phyloP scores from a whole-genome alignment of 768 basidiomycete species.

The Cystobasidium tubakii region DNA sequence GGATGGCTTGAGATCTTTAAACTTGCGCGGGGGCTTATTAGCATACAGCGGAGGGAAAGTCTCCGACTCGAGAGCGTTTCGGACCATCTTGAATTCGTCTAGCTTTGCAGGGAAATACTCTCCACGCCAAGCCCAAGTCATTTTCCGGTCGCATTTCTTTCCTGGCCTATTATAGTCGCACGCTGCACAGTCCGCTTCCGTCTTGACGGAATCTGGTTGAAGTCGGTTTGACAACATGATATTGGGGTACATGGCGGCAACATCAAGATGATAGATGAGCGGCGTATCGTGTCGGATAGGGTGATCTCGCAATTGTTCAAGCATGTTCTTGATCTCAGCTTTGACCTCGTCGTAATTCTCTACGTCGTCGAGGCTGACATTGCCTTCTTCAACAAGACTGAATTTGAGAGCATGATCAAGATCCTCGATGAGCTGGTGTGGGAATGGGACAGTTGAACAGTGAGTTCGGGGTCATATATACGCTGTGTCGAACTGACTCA shows the following conservation, averaged over 20 bases:
- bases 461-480: too few species aligned
- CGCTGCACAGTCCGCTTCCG: conserved; percentile 91
- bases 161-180: conserved; percentile 97
- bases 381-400: conserved; percentile 77
- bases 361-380: conserved; percentile 70
- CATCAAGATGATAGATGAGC: conserved; percentile 95
- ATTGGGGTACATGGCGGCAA: conserved; percentile 99
- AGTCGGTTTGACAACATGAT: conserved; percentile 99
- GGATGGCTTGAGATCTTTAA: conserved; percentile 69
- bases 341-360: conserved; percentile 94
- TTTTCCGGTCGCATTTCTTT: conserved; percentile 83
- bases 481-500: conserved; percentile 3
- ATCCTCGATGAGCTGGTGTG: conserved; percentile 73
- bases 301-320: conserved; percentile 84
- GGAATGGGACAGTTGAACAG: neutral
- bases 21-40: conserved; percentile 68
- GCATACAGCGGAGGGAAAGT: conserved; percentile 74
- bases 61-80: conserved; percentile 91
- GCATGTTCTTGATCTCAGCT: conserved; percentile 63
- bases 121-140: conserved; percentile 98
- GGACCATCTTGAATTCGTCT: conserved; percentile 98
- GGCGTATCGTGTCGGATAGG: conserved; percentile 84
- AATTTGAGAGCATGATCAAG: conserved; percentile 87
- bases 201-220: conserved; percentile 95
- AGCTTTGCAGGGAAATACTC: conserved; percentile 96